Conservation (phyloP, 257 asterid species). For the Verbascum thapsus region DNA sequence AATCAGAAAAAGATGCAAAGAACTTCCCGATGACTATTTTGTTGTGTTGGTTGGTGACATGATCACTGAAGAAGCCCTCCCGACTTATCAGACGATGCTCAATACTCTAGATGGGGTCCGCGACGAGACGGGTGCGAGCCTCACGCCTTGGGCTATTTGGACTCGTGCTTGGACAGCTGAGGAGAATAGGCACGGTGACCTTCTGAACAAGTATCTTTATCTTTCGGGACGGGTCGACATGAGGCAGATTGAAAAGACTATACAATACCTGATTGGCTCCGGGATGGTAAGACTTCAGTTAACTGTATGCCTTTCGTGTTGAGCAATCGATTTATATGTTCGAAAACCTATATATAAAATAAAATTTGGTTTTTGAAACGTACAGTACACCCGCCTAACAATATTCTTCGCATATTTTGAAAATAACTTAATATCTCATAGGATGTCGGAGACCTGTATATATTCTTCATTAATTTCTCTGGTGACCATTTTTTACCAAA, state of each 20-base stretch:
- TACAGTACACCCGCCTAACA: too few species aligned
- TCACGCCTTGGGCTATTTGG: conserved; percentile 65
- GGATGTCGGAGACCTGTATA: too few species aligned
- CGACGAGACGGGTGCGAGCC: conserved; percentile 63
- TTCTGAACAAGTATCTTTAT: conserved; percentile 58
- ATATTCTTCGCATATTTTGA: too few species aligned
- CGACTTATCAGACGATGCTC: conserved; percentile 64
- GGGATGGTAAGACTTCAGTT: conserved; percentile 51
- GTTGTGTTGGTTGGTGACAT: conserved; percentile 61
- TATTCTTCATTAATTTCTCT: too few species aligned
- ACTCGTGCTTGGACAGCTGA: conserved; percentile 71
- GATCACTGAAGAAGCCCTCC: conserved; percentile 66
- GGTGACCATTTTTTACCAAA: too few species aligned
- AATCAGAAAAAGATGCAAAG: conserved; percentile 46
- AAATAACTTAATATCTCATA: too few species aligned
- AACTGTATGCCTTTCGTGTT: not conserved
- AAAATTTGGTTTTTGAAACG: not conserved
- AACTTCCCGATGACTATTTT: conserved; percentile 53
- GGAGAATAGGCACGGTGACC: conserved; percentile 65
- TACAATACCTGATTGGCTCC: conserved; percentile 56
- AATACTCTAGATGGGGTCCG: conserved; percentile 58
- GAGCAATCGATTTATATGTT: not conserved
- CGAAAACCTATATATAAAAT: not conserved
- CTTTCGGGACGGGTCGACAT: conserved; percentile 64
- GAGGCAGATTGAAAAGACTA: conserved; percentile 59